Evolutionary conservation across 176 grass and related monocot species (phyloP), one percentile per base, ranked within the genome.

Genomic region (Oryza punctata): DNA sequence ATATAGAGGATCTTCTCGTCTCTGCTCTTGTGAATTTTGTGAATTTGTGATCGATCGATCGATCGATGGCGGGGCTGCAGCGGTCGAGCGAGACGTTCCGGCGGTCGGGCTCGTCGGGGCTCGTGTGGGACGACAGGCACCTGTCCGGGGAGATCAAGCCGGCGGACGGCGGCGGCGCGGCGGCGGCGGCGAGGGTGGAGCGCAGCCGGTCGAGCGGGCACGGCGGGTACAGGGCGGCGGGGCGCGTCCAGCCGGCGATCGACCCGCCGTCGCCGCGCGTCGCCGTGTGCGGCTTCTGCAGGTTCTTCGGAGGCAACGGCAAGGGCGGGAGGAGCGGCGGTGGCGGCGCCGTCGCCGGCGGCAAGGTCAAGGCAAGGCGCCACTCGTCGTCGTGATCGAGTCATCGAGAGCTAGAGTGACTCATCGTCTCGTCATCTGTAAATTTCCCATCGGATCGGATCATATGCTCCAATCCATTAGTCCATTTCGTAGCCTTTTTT

Each of bases 241-340:
- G 91, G 23, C 75, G 79, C 70, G 89, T 91, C n/a, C 67, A 87
- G 52, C 94, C 91, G 2, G 87, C 94, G 37, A 7, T 91, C 38
- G 94, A 97, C 81, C 94, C 91, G 60, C 94, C 94, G 41, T 97
- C 94, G 23, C 91, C 94, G 6, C 90, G 87, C 70, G 87, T 97
- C 65, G 87, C 76, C 37, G 72, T 85, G 12, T 97, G 94, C 69
- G 89, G 94, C 75, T 92, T 92, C 94, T 97, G 94, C 79, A 73
- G 50, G 9, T 78, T 90, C 79, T 97, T 97, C 68, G 63, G 80
- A 64, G 72, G 33, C 29, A 38, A 12, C 44, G 16, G 13, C 54
- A 44, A 69, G 59, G 81, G 19, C 70, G 67, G 30, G 40, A 15
- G 3, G 12, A 19, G 1, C 67, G 33, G 33, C 33, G 33, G 33